A percentile compares a stretch with the other conserved stretches of the same genome.
Conservation (phyloP, 352 stramenopile species). For the Phytophthora fragariae region DNA sequence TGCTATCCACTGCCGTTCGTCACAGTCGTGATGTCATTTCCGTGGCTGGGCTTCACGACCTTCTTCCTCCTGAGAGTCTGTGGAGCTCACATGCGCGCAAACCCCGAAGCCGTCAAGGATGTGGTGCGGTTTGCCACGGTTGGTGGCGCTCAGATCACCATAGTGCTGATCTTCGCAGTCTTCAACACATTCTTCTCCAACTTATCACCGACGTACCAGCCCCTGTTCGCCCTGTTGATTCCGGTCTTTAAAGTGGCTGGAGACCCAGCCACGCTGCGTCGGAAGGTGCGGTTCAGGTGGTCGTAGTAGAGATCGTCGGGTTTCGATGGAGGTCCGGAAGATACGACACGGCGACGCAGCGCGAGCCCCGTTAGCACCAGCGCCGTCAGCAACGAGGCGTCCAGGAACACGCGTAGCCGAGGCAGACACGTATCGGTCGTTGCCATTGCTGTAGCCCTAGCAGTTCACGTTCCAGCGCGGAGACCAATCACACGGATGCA, state of each 20-base stretch:
- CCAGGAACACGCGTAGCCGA: constrained; percentile 30
- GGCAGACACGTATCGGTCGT: constrained; percentile 16
- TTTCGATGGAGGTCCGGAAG: constrained; percentile 6
- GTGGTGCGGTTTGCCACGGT: constrained; percentile 26
- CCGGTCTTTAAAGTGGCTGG: constrained; percentile 46
- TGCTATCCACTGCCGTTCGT: constrained; percentile 30
- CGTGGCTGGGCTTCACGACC: constrained; percentile 22
- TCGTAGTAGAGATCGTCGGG: constrained; percentile 16
- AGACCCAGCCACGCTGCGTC: constrained; percentile 17
- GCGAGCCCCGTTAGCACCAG: constrained; percentile 17
- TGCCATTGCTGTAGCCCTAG: not conserved
- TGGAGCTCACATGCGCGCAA: constrained; percentile 22
- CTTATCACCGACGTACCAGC: constrained; percentile 31
- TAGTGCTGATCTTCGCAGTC: constrained; percentile 19
- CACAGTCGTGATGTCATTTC: constrained; percentile 17
- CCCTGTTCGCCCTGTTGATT: constrained; percentile 42
- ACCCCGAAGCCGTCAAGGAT: constrained; percentile 23
- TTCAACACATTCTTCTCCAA: constrained; percentile 23
- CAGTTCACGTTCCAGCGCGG: no score
- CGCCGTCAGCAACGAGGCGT: constrained; percentile 26
- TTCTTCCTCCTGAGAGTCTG: constrained; percentile 26
- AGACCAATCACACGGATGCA: no score
- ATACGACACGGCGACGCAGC: constrained; percentile 12
- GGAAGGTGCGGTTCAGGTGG: constrained; percentile 10
- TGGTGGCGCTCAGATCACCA: constrained; percentile 15